Percentiles rank a stretch among this genome's conserved stretches.
Conservation (phyloP, 768 basidiomycete species). For the Mycena belliarum region DNA sequence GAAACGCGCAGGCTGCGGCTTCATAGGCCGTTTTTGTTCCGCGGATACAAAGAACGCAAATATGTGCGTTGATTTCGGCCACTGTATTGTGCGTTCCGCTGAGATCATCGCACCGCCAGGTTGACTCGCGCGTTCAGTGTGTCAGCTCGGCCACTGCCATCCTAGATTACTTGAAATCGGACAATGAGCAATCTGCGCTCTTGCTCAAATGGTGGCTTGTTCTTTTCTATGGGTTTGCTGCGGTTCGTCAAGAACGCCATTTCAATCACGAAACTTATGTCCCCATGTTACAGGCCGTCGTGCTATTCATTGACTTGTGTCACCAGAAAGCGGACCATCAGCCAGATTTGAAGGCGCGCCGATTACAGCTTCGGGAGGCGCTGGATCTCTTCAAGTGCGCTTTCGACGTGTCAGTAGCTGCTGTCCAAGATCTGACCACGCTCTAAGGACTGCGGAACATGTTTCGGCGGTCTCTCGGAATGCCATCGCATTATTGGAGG, state of each 20-base stretch:
- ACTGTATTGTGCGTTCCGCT: neutral
- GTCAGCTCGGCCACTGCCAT: slow-evolving; percentile 27
- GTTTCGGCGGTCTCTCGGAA: slow-evolving; percentile 26
- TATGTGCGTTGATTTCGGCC: slow-evolving; percentile 20
- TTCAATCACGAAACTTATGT: too few species aligned
- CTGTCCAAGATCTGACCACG: neutral
- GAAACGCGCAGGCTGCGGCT: slow-evolving; percentile 26
- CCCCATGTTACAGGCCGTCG: slow-evolving; percentile 22
- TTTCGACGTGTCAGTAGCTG: neutral
- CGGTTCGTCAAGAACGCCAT: slow-evolving; percentile 15
- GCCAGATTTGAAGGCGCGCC: slow-evolving; percentile 16
- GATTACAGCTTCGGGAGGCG: slow-evolving; percentile 23
- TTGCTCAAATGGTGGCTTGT: slow-evolving; percentile 29
- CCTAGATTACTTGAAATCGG: slow-evolving; percentile 23
- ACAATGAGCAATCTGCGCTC: slow-evolving; percentile 22
- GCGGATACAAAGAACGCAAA: slow-evolving; percentile 26
- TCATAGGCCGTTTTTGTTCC: slow-evolving; percentile 28
- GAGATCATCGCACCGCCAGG: slow-evolving; percentile 5
- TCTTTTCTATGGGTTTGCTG: slow-evolving; percentile 28
- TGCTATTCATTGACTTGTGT: slow-evolving; percentile 30
- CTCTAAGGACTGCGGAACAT: slow-evolving; percentile 15
- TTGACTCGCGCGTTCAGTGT: slow-evolving; percentile 27
- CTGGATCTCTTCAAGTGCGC: slow-evolving; percentile 27
- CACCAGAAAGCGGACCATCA: slow-evolving; percentile 23
- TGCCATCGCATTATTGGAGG: slow-evolving; percentile 26